Evolutionary conservation across 2,329 filamentous ascomycete genomes (phyloP).

Genomic region (Ophiostoma novo-ulmi): DNA sequence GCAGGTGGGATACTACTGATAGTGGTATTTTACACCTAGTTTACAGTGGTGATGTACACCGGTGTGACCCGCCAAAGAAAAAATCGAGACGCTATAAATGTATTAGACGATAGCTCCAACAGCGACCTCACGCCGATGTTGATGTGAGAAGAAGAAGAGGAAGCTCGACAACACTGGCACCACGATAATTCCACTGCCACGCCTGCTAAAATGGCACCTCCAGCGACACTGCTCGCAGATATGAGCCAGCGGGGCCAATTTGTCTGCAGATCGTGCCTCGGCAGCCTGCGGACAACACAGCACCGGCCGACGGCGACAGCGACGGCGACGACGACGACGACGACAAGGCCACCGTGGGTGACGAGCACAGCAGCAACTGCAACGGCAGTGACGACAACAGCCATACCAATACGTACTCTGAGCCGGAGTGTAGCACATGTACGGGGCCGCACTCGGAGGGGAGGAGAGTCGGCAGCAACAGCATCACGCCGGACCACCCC

Average conservation of each 20-base stretch:
- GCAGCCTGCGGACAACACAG: conserved; percentile 21
- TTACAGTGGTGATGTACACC: not conserved
- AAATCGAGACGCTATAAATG: conserved; percentile 5
- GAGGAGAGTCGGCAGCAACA: not conserved
- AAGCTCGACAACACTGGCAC: not conserved
- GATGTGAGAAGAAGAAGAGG: not conserved
- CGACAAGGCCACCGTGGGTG: not conserved
- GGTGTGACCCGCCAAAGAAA: not conserved
- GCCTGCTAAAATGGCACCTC: conserved; percentile 22
- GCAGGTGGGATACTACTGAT: not conserved
- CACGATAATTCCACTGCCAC: not conserved
- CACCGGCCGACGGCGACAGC: conserved; percentile 14
- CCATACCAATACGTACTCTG: conserved; percentile 8
- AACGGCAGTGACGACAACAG: not conserved
- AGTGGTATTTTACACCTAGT: not conserved
- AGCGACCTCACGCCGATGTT: not conserved
- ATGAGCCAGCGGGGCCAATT: conserved; percentile 24
- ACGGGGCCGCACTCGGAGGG: conserved; percentile 14
- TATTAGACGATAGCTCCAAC: not conserved
- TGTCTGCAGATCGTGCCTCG: conserved; percentile 29
- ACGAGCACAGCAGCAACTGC: conserved; percentile 7
- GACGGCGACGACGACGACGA: not conserved
- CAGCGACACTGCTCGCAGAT: conserved; percentile 24
- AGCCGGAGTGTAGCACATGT: conserved; percentile 7
- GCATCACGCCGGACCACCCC: not conserved